Percentiles rank a stretch among this genome's conserved stretches.
Conservation (phyloP, 2,329 filamentous ascomycete species). For the Fulvia fulva region DNA sequence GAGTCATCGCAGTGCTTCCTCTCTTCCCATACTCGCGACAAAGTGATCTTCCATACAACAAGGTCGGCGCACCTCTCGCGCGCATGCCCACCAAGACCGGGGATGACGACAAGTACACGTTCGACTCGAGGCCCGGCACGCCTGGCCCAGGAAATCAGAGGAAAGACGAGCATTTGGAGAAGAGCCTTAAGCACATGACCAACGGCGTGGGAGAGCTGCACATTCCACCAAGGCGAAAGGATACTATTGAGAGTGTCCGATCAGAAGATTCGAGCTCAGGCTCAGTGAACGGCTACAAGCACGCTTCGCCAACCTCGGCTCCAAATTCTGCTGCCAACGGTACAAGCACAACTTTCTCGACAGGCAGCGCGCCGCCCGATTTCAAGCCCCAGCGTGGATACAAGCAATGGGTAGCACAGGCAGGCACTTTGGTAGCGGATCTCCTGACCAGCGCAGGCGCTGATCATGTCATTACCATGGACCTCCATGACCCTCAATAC, state of each 20-base stretch:
- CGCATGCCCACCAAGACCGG: slow-evolving; percentile 60
- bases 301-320: slow-evolving; percentile 11
- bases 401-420: slow-evolving; percentile 97
- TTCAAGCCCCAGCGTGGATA: slow-evolving; percentile 87
- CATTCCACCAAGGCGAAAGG: slow-evolving; percentile 23
- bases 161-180: slow-evolving; percentile 52
- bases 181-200: slow-evolving; percentile 51
- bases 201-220: slow-evolving; percentile 52
- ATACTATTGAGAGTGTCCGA: slow-evolving; percentile 31
- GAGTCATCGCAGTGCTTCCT: slow-evolving; percentile 89
- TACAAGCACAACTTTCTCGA: neutral
- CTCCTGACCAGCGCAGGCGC: slow-evolving; percentile 92
- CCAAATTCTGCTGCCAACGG: slow-evolving; percentile 34
- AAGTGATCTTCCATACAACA: slow-evolving; percentile 95
- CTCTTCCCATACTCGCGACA: slow-evolving; percentile 96
- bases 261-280: slow-evolving; percentile 20
- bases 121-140: slow-evolving; percentile 86
- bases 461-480: slow-evolving; percentile 97
- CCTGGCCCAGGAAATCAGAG: slow-evolving; percentile 64
- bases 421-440: slow-evolving; percentile 90
- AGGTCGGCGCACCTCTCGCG: slow-evolving; percentile 80
- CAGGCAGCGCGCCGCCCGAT: slow-evolving; percentile 53
- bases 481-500: slow-evolving; percentile 92
- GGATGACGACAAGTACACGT: slow-evolving; percentile 67
- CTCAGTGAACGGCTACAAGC: slow-evolving; percentile 7